phyloP scores from a whole-genome alignment of 164 flowering plant genomes.

The Tetracentron sinense region DNA sequence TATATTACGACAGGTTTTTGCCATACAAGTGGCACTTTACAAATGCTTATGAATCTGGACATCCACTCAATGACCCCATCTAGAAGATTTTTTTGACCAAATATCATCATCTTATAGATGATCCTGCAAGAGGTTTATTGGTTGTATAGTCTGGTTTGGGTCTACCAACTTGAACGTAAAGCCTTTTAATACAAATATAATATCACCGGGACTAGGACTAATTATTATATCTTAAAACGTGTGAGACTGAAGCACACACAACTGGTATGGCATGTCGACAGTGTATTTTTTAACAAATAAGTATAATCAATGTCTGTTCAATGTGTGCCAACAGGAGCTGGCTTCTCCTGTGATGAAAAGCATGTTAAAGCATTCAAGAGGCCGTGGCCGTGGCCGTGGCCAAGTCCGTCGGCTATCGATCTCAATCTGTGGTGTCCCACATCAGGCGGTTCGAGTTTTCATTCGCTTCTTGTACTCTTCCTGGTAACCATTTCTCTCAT shows the following conservation, averaged over 20 bases:
- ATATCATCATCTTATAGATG: no score
- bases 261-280: not conserved
- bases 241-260: not conserved
- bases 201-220: not conserved
- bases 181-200: no score
- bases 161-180: no score
- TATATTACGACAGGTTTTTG: no score
- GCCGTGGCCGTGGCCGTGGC: conserved; percentile 21
- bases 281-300: not conserved
- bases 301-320: not conserved
- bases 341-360: not conserved
- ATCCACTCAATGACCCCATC: not conserved
- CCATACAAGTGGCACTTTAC: no score
- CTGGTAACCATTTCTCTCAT: conserved; percentile 38
- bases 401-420: conserved; percentile 37
- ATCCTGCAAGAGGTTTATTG: no score
- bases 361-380: not conserved
- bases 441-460: conserved; percentile 75
- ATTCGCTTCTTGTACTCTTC: conserved; percentile 76
- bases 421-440: conserved; percentile 68
- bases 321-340: not conserved
- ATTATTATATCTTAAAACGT: not conserved
- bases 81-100: not conserved
- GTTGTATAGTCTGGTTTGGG: no score
- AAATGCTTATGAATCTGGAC: not conserved